phyloP scores from a whole-genome alignment of 192 early-diverging fungal species.

The Gonapodya prolifera region DNA sequence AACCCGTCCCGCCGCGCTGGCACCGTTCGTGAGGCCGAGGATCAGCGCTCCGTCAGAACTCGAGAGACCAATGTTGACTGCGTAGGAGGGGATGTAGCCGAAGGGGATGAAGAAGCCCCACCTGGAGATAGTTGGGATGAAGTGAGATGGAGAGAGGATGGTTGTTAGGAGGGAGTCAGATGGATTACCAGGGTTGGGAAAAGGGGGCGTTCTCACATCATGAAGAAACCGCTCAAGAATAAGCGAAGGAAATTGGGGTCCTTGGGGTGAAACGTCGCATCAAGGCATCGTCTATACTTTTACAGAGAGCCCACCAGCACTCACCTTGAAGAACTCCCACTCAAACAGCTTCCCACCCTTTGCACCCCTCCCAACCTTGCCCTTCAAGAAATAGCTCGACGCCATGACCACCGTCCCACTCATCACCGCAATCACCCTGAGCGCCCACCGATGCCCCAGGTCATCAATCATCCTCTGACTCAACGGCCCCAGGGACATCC shows the following conservation, averaged over 20 bases:
- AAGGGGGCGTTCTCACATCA: not conserved
- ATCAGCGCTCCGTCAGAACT: slow-evolving; percentile 46
- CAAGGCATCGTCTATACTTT: too few relatives aligned
- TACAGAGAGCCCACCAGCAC: too few relatives aligned
- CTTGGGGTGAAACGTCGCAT: too few relatives aligned
- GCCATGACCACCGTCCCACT: slow-evolving; percentile 9
- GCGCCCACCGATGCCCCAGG: slow-evolving; percentile 30
- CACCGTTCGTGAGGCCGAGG: slow-evolving; percentile 52
- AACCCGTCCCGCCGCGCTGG: slow-evolving; percentile 48
- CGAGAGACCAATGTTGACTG: slow-evolving; percentile 42
- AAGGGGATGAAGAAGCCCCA: not conserved
- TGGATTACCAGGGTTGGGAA: not conserved
- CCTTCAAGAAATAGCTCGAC: not conserved
- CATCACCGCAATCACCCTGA: slow-evolving; percentile 31
- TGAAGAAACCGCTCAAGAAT: not conserved
- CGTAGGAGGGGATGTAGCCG: slow-evolving; percentile 16
- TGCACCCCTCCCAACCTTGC: not conserved
- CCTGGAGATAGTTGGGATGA: not conserved
- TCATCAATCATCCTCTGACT: slow-evolving; percentile 36
- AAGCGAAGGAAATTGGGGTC: not conserved
- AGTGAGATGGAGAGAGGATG: too few relatives aligned
- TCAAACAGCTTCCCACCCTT: not conserved
- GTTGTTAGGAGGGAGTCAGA: too few relatives aligned
- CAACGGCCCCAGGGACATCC: slow-evolving; percentile 43
- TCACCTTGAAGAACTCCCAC: not conserved